Evolutionary conservation across 805 yeast genomes (phyloP).

Genomic region (Barnettozyma californica): DNA sequence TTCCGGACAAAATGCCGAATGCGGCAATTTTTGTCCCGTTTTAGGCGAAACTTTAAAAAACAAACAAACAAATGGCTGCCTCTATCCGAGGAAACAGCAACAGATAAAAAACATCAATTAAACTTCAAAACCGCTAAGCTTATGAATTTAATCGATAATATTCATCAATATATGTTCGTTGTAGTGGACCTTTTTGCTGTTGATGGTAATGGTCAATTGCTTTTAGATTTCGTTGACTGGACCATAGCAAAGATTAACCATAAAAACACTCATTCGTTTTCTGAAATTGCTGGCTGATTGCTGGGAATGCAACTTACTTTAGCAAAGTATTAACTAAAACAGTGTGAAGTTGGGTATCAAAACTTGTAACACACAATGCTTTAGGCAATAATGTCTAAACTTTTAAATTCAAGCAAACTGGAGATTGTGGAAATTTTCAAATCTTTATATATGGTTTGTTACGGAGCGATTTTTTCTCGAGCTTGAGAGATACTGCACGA

Average conservation of each 20-base stretch:
- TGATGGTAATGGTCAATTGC: not conserved
- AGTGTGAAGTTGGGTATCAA: slow-evolving; percentile 7
- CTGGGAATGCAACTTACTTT: slow-evolving; percentile 4
- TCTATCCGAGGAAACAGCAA: not conserved
- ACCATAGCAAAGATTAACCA: not conserved
- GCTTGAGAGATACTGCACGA: slow-evolving; percentile 8
- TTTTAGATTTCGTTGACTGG: not conserved
- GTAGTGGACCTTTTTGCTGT: not conserved
- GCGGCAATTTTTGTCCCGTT: not conserved
- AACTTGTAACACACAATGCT: slow-evolving; percentile 8
- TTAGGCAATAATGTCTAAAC: slow-evolving; percentile 10
- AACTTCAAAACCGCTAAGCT: not conserved
- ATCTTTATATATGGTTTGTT: slow-evolving; percentile 7
- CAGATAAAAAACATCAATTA: too few species aligned
- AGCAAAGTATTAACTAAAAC: slow-evolving; percentile 8
- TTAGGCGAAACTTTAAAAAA: not conserved
- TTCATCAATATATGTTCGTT: not conserved
- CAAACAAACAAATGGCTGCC: not conserved
- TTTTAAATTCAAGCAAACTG: not conserved
- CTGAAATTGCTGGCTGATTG: not conserved
- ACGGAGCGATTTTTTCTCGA: slow-evolving; percentile 1
- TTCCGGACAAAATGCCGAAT: not conserved
- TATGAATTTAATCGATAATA: not conserved
- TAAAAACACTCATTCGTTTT: not conserved
- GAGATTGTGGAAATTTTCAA: slow-evolving; percentile 5